Percentiles rank a stretch among this genome's conserved stretches.
These are phyloP conservation scores for Yamadazyma diospyri DNA, from an alignment of 1,139 yeast species.

Conservation along the genomic window DNA sequence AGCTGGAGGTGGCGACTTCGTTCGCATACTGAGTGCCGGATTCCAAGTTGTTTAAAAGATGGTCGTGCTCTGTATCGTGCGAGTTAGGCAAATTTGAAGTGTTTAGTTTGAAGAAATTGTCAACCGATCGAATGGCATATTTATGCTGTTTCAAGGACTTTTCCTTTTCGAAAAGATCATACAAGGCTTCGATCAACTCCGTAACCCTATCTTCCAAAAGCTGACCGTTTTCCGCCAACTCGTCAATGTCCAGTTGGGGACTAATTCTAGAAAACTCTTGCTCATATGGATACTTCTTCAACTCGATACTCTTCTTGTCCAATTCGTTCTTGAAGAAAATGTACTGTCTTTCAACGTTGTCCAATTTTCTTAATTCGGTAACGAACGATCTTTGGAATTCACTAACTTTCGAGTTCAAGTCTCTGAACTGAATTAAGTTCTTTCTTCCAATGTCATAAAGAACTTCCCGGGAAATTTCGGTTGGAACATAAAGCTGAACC, in stretches of 20 bases:
- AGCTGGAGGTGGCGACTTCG: slow-evolving; percentile 13
- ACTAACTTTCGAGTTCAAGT: slow-evolving; percentile 61
- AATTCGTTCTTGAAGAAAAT: slow-evolving; percentile 49
- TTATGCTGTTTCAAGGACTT: slow-evolving; percentile 36
- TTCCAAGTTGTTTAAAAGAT: slow-evolving; percentile 26
- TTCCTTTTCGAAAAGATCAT: slow-evolving; percentile 31
- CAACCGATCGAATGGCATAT: slow-evolving; percentile 55
- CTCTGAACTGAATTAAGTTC: slow-evolving; percentile 66
- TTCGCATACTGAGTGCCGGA: slow-evolving; percentile 18
- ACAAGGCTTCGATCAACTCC: slow-evolving; percentile 38
- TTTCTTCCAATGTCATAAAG: slow-evolving; percentile 62
- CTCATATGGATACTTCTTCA: slow-evolving; percentile 44
- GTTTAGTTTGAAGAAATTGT: slow-evolving; percentile 53
- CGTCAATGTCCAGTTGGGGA: slow-evolving; percentile 72
- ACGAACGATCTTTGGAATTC: slow-evolving; percentile 75
- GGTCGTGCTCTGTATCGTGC: slow-evolving; percentile 20
- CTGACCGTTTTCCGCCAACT: slow-evolving; percentile 63
- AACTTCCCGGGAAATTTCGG: slow-evolving; percentile 65
- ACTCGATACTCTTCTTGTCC: slow-evolving; percentile 44
- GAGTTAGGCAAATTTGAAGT: slow-evolving; percentile 16
- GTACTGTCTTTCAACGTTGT: slow-evolving; percentile 65
- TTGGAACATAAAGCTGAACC: slow-evolving; percentile 68
- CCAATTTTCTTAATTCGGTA: slow-evolving; percentile 61
- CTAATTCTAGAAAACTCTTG: slow-evolving; percentile 31
- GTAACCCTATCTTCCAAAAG: slow-evolving; percentile 42